Evolutionary conservation across 768 basidiomycete species (phyloP).

Genomic region (Gloeopeniophorella convolvens): DNA sequence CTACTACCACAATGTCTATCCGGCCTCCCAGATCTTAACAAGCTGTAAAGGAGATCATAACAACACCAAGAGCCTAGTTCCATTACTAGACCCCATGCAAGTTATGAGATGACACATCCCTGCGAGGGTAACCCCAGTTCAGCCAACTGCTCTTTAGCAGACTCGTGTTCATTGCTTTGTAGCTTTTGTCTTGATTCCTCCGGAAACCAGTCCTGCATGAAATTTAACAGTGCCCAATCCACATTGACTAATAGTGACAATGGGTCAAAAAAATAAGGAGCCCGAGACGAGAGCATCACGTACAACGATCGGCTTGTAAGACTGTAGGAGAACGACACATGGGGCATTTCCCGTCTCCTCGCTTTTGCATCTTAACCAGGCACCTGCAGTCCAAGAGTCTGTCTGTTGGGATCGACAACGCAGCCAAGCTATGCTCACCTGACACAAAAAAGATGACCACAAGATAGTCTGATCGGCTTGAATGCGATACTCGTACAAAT

Average conservation of each 20-base stretch:
- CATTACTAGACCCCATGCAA: no score
- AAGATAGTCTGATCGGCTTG: conserved; percentile 80
- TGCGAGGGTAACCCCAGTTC: conserved; percentile 56
- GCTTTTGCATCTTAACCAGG: conserved; percentile 88
- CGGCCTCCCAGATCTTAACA: no score
- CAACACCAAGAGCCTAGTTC: no score
- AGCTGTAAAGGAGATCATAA: no score
- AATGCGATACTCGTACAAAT: conserved; percentile 91
- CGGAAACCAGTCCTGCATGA: conserved; percentile 93
- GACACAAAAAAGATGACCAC: conserved; percentile 76
- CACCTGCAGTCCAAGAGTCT: conserved; percentile 37
- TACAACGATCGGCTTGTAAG: conserved; percentile 67
- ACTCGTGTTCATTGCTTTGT: conserved; percentile 69
- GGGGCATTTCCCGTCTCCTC: conserved; percentile 69
- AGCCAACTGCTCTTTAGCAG: conserved; percentile 57
- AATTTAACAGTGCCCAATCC: conserved; percentile 73
- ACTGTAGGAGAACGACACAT: conserved; percentile 79
- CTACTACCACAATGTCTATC: no score
- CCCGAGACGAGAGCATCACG: conserved; percentile 26
- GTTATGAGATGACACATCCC: conserved; percentile 16
- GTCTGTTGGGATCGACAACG: neutral
- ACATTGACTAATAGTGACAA: conserved; percentile 53
- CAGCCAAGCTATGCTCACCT: conserved; percentile 30
- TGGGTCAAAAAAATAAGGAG: neutral
- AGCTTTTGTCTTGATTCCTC: conserved; percentile 70